Base-by-base conservation (phyloP, 805 yeast genomes). In the Nakazawaea ishiwadae region DNA sequence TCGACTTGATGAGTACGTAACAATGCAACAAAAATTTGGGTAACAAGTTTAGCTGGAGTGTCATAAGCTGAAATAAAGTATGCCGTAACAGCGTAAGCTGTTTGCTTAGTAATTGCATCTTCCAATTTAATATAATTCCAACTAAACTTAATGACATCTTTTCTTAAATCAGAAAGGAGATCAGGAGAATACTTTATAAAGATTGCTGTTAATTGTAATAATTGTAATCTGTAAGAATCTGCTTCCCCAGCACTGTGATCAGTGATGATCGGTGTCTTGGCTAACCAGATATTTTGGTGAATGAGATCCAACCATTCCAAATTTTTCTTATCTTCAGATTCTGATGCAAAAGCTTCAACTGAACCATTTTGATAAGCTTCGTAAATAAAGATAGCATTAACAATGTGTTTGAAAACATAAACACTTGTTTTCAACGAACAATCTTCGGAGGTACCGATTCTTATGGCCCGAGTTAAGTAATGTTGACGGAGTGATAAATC, bases 101-200 rank as follows among this genome's bases (percentile, higher is more conserved):
- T 86, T 51, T 90, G 96, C 55, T 93, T 93, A 19, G 95, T 78
- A 38, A 89, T 75, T 39, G 81, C 75, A 56, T 93, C 99, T 48
- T 90, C 97, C 24, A 90, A 65, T 51, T 87, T 87, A 54, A 93
- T 82, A 53, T 81, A 85, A 50, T 86, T 85, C 99, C 99, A 93
- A 51, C 89, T 84, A 63, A 89, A 93, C 58, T 87, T 88, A 59
- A 93, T 87, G 32, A 93, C 78, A 51, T 89, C 96, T 55, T 88
- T 91, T 32, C 85, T 71, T 49, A 75, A 71, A 12, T 77, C 83
- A 6, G 73, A 64, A 19, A 87, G 70, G 9, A 69, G 60, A 0
- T 64, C 59, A 0, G 95, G 79, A 1, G 85, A 80, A 61, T 79
- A 75, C 53, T 81, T 80, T 19, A 89, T 75, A 33, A 93, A 63